A percentile compares a stretch with the other conserved stretches of the same genome.
Evolutionary conservation across 75 land plant genomes (phyloP).

Genomic region (Pinus taeda): DNA sequence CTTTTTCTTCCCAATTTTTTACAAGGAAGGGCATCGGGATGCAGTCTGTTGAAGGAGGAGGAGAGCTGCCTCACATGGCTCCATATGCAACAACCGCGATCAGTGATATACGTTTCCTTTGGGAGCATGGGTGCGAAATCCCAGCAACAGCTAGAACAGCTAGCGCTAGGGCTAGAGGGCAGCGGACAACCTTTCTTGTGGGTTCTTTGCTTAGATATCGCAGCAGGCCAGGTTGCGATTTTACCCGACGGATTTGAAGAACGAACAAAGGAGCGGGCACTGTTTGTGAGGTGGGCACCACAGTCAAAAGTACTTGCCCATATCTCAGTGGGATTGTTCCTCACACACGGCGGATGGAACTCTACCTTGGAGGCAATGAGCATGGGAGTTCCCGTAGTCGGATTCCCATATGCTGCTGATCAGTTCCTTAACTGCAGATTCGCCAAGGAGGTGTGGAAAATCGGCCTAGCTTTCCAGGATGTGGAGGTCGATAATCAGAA

Average conservation of each 20-base stretch:
- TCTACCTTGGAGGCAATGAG: background rate
- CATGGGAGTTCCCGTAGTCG: background rate
- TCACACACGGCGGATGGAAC: background rate
- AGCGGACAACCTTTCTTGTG: conserved; percentile 4
- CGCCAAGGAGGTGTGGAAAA: too few relatives aligned
- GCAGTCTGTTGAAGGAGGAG: too few relatives aligned
- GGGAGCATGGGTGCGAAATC: too few relatives aligned
- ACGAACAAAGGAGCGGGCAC: background rate
- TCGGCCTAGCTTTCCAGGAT: background rate
- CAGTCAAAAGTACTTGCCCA: background rate
- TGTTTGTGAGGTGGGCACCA: background rate
- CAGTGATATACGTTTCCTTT: too few relatives aligned
- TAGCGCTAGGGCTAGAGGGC: too few relatives aligned
- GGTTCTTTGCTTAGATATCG: background rate
- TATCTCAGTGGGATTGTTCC: background rate
- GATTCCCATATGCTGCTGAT: background rate
- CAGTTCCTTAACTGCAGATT: background rate
- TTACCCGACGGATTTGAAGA: background rate
- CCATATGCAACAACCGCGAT: too few relatives aligned
- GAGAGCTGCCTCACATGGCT: too few relatives aligned
- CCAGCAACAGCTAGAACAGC: too few relatives aligned
- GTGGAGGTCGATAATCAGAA: background rate
- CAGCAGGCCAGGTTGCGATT: background rate
- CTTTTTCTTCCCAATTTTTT: too few relatives aligned
- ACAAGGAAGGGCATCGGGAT: too few relatives aligned